A percentile compares a stretch with the other conserved stretches of the same genome.
Conservation (phyloP, 2,329 filamentous ascomycete genomes). For the Alternaria tenuissima region DNA sequence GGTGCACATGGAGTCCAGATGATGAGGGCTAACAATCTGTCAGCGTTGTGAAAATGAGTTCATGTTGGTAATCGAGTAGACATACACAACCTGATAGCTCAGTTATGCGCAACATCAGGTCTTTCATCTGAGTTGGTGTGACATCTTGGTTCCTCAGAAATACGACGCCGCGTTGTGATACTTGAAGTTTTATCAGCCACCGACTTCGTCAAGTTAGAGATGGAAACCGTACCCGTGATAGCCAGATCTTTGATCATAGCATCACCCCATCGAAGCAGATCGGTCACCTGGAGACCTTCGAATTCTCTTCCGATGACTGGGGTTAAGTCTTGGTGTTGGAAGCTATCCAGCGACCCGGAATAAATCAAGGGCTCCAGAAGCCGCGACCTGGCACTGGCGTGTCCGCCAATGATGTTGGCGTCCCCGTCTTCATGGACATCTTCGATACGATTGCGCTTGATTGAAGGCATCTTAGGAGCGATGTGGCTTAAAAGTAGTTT, state of each 20-base stretch:
- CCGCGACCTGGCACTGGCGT: constrained; percentile 32
- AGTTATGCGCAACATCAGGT: constrained; percentile 68
- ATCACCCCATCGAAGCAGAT: constrained; percentile 46
- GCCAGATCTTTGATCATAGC: constrained; percentile 52
- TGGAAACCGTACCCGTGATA: constrained; percentile 63
- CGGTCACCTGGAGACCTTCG: constrained; percentile 43
- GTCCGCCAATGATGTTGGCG: constrained; percentile 28
- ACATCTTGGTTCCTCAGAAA: constrained; percentile 70
- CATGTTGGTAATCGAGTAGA: constrained; percentile 51
- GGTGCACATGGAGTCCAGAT: constrained; percentile 41
- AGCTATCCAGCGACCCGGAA: constrained; percentile 34
- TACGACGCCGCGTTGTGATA: constrained; percentile 73
- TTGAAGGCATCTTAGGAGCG: constrained; percentile 30
- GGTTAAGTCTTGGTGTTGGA: constrained; percentile 55
- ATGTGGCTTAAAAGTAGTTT: neutral
- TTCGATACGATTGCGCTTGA: constrained; percentile 25
- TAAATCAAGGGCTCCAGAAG: constrained; percentile 32
- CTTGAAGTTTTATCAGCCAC: constrained; percentile 47
- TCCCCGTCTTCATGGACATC: constrained; percentile 14
- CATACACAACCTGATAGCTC: constrained; percentile 63
- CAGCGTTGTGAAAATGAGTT: neutral
- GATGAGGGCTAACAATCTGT: constrained; percentile 30
- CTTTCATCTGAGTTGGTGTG: constrained; percentile 68
- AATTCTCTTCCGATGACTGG: constrained; percentile 62
- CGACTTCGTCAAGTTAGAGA: neutral